A percentile compares a stretch with the other conserved stretches of the same genome.
Evolutionary conservation across 192 early-diverging fungal species (phyloP).

Genomic region (Rhizoclosmatium globosum): DNA sequence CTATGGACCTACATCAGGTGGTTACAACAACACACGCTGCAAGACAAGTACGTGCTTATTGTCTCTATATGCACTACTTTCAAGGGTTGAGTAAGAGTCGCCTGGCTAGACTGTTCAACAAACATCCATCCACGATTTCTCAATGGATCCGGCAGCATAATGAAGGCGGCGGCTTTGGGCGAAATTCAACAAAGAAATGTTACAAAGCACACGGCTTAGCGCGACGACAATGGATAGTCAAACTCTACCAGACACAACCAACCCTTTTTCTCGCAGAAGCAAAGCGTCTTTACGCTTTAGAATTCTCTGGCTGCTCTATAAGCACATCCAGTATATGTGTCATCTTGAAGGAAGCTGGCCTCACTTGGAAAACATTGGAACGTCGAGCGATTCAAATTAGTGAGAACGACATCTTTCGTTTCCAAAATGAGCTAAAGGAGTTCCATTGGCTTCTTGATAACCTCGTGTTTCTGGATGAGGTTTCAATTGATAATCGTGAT

Average conservation of each 20-base stretch:
- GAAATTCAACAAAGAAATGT: background rate
- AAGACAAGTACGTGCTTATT: background rate
- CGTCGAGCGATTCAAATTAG: constrained; percentile 39
- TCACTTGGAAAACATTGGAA: constrained; percentile 36
- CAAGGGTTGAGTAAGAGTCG: background rate
- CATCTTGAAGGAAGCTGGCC: constrained; percentile 18
- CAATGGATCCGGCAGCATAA: background rate
- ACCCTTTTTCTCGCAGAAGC: background rate
- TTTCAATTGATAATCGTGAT: constrained; percentile 38
- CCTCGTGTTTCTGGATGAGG: constrained; percentile 42
- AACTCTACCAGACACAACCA: background rate
- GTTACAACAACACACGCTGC: background rate
- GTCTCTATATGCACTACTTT: background rate
- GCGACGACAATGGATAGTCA: background rate
- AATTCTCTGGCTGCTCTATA: background rate
- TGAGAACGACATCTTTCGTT: constrained; percentile 17
- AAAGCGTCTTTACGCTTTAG: background rate
- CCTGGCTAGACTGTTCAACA: background rate
- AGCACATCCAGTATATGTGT: too few species aligned
- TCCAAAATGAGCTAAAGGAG: constrained; percentile 8
- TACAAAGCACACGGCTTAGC: background rate
- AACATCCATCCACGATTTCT: background rate
- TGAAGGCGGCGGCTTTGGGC: background rate
- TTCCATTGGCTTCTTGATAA: constrained; percentile 33
- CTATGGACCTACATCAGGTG: too few species aligned